Evolutionary conservation across 2,329 filamentous ascomycete genomes (phyloP).

Genomic region (Sporothrix pallida): DNA sequence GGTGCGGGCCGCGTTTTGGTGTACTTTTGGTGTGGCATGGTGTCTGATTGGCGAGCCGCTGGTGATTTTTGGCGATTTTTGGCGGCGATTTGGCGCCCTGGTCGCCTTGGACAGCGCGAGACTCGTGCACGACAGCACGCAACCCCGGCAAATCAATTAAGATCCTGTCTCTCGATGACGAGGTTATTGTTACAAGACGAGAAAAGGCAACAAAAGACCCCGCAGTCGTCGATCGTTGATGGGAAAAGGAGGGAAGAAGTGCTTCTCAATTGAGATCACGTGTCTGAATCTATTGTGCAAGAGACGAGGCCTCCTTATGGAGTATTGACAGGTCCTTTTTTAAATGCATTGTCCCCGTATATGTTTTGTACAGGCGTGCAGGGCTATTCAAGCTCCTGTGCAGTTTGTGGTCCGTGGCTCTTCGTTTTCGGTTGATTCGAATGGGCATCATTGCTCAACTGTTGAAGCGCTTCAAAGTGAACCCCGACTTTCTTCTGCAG

Average conservation of each 20-base stretch:
- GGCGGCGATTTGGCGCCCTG: conserved; percentile 15
- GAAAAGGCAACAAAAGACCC: not conserved
- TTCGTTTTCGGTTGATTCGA: not conserved
- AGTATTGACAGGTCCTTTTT: not conserved
- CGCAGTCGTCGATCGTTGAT: not conserved
- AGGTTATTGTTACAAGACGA: not conserved
- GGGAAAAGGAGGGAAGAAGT: not conserved
- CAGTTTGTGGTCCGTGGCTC: no score
- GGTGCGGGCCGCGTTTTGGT: conserved; percentile 21
- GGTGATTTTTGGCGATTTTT: not conserved
- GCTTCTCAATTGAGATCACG: not conserved
- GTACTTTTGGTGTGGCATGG: conserved; percentile 8
- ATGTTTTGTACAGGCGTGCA: no score
- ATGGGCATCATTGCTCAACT: not conserved
- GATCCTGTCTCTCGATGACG: not conserved
- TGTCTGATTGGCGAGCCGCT: conserved; percentile 12
- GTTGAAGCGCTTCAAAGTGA: not conserved
- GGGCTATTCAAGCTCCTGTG: no score
- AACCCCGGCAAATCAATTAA: not conserved
- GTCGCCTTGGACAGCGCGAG: not conserved
- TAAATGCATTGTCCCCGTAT: not conserved
- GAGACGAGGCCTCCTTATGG: no score
- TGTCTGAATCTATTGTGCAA: not conserved
- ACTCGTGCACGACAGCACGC: not conserved
- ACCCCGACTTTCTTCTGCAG: not conserved